Evolutionary conservation across 2,329 filamentous ascomycete species (phyloP), one percentile per base, ranked within the genome.

Genomic region (Daldinia sp.): DNA sequence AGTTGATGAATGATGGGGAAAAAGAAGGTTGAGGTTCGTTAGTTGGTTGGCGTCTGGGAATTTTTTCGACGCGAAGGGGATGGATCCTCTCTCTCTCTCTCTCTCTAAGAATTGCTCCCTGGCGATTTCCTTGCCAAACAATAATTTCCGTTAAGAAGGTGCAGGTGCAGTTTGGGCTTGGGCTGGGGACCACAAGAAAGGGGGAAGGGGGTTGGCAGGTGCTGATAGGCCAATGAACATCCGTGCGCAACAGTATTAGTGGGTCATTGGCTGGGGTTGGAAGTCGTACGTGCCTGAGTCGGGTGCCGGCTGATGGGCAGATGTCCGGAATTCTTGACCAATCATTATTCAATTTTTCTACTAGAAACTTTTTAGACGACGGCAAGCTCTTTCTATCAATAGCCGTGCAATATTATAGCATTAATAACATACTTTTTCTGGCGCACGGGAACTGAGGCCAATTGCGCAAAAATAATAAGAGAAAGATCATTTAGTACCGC

Each of bases 71-170:
- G 68, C 69, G 66, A 69, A 73, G 68, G 63, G 68, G 64, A 71
- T 68, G 69, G 69, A 72, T 68, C 64, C 67, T 68, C 61, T n/a
- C n/a, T n/a, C n/a, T n/a, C n/a, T n/a, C n/a, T n/a, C n/a, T n/a
- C n/a, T n/a, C n/a, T 45, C 13, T 25, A 25, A 11, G 15, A 53
- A 63, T 54, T 64, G 58, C 64, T 76, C 75, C 45, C 74, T 76
- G 75, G 75, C 75, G 75, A 60, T 69, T 70, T 69, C 67, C 68
- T 45, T 77, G 76, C 75, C 76, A 80, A 77, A 77, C 74, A 78
- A 80, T 79, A 83, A 82, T 83, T 83, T 83, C 80, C 76, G 71
- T 77, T 48, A 51, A 63, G 66, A 70, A 71, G 66, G 67, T 71
- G 65, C 68, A 74, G 61, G 58, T 71, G 65, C 68, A 74, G 61